Base-by-base conservation (phyloP, 306 rosid genomes). In the Inga leiocalycina region DNA sequence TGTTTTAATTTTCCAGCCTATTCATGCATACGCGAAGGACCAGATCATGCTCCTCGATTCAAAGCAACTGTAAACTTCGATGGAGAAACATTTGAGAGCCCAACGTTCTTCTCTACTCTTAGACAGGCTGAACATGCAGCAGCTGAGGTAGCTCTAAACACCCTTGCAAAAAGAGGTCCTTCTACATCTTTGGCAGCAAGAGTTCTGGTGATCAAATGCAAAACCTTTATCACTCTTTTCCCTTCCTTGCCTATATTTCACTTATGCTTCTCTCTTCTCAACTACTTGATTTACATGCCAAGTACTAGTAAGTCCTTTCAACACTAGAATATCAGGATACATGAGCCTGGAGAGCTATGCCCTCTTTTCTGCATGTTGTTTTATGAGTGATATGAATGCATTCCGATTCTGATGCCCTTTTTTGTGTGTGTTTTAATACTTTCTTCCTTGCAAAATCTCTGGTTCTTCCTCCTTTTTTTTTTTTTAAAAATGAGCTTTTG, bases 41-140 rank as follows among this genome's bases (percentile, higher is more conserved):
- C 98, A 22, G 97, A 94, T 85, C 98, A 94, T 44, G 95, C 92
- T 73, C 97, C 98, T 87, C 91, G 94, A 64, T 94, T 94, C 86
- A 92, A 94, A 88, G 93, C 92, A n/a, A 94, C 94, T 46, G 98
- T 94, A 59, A 92, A 87, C 83, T 91, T 94, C 67, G 92, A 87
- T 61, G 98, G 98, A 56, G 95, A 94, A 51, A 81, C 91, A 76
- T 94, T 91, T 81, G 98, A 92, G 76, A 94, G 98, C 83, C 98
- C 98, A 66, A 75, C 88, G 14, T 94, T 94, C 82, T 91, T 92
- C 81, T 86, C 91, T 39, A 94, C 98, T 48, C 93, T 94, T 61
- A 87, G 98, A 81, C 95, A 92, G 74, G 97, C 97, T 0, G 97
- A 94, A 76, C 98, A 94, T 87, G 93, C 93, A 37, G 98, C 97